These are phyloP conservation scores for Tetracladium setigerum DNA, from an alignment of 495 filamentous ascomycete genomes.

Conservation along the genomic window DNA sequence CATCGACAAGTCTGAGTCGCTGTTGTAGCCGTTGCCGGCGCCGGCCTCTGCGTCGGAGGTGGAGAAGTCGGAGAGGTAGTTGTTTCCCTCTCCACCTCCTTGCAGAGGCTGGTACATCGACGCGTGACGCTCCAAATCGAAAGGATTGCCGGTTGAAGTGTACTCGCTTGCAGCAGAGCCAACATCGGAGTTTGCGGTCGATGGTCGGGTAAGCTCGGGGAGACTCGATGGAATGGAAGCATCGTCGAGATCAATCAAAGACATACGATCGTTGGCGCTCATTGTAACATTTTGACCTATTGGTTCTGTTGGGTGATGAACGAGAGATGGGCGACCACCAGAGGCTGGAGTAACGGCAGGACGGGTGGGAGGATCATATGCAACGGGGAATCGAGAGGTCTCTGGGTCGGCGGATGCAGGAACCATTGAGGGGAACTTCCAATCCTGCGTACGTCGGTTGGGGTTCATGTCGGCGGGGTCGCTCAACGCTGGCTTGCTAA, in stretches of 20 bases:
- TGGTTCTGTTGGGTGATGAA: conserved; percentile 44
- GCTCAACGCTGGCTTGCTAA: conserved; percentile 38
- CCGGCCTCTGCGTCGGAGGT: conserved; percentile 13
- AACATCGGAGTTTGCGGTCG: conserved; percentile 46
- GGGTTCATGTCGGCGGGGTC: conserved; percentile 40
- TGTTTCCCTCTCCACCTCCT: conserved; percentile 23
- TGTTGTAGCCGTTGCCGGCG: neutral
- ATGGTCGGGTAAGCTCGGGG: conserved; percentile 30
- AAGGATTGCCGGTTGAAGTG: conserved; percentile 36
- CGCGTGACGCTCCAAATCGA: conserved; percentile 45
- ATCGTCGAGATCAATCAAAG: conserved; percentile 43
- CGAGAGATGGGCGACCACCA: conserved; percentile 34
- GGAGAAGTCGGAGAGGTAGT: conserved; percentile 18
- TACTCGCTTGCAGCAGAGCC: conserved; percentile 15
- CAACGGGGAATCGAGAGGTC: conserved; percentile 34
- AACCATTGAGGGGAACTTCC: conserved; percentile 51
- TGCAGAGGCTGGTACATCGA: conserved; percentile 35
- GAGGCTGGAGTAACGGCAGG: conserved; percentile 18
- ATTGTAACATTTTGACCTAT: conserved; percentile 20
- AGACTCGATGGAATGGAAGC: conserved; percentile 1
- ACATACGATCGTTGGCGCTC: conserved; percentile 31
- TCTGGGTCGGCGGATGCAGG: conserved; percentile 42
- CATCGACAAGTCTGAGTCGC: conserved; percentile 11
- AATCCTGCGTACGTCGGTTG: conserved; percentile 49
- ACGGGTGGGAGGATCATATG: conserved; percentile 7